Evolutionary conservation across 805 yeast species (phyloP).

Genomic region (Kockiozyma suomiensis): DNA sequence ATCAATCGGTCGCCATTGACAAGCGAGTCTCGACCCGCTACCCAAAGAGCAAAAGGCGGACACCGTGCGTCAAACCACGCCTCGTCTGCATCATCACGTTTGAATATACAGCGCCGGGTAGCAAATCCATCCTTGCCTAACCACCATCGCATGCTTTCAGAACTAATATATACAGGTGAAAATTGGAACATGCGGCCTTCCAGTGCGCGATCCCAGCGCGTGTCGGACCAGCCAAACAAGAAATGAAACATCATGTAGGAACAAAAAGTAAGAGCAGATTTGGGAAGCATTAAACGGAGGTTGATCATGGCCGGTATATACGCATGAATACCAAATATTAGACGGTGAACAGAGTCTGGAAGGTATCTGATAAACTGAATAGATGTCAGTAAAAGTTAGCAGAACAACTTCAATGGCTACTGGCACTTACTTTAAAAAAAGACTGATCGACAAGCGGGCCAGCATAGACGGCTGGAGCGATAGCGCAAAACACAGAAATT

Average conservation of each 20-base stretch:
- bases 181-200: constrained; percentile 78
- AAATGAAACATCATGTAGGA: constrained; percentile 85
- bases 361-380: constrained; percentile 37
- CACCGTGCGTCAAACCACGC: constrained; percentile 44
- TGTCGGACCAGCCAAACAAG: constrained; percentile 84
- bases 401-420: neutral
- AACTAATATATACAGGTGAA: constrained; percentile 80
- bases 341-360: constrained; percentile 37
- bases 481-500: constrained; percentile 68
- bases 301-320: constrained; percentile 76
- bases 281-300: constrained; percentile 55
- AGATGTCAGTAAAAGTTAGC: neutral
- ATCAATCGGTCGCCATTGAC: constrained; percentile 74
- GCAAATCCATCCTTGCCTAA: constrained; percentile 57
- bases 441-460: constrained; percentile 68
- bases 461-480: constrained; percentile 92
- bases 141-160: constrained; percentile 93
- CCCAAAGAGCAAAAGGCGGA: constrained; percentile 66
- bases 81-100: constrained; percentile 48
- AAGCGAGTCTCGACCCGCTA: constrained; percentile 72
- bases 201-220: constrained; percentile 67
- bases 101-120: constrained; percentile 54
- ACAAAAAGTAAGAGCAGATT: constrained; percentile 48
- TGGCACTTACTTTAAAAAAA: constrained; percentile 38
- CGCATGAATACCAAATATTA: constrained; percentile 72